phyloP scores from a whole-genome alignment of 345 rosid species.

The Salix brachista region DNA sequence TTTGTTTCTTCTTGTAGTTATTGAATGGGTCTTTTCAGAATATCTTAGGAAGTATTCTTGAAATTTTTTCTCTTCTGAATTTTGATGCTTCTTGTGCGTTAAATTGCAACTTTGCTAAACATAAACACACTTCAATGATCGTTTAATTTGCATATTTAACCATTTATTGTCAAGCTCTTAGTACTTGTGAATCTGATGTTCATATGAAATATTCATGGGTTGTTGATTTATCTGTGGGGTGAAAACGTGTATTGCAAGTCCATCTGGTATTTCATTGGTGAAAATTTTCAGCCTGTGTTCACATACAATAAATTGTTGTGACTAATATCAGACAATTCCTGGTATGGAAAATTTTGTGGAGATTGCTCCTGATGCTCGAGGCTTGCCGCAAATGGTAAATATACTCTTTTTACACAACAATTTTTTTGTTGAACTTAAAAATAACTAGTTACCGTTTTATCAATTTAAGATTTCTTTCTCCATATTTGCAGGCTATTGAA shows the following conservation, averaged over 20 bases:
- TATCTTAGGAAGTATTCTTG: not conserved
- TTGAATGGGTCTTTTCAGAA: not conserved
- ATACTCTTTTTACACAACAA: not conserved
- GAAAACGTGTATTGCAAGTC: not conserved
- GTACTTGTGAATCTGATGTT: not conserved
- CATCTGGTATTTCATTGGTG: not conserved
- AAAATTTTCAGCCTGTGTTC: not conserved
- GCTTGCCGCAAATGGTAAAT: slow-evolving; percentile 89
- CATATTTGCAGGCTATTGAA: slow-evolving; percentile 69
- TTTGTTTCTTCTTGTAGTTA: not conserved
- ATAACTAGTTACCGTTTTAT: not conserved
- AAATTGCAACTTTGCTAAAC: not conserved
- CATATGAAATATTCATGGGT: not conserved
- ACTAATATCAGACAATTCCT: slow-evolving; percentile 65
- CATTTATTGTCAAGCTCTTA: not conserved
- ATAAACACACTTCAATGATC: not conserved
- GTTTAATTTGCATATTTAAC: not conserved
- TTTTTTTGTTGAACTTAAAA: not conserved
- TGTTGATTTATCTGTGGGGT: not conserved
- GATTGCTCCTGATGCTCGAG: slow-evolving; percentile 57
- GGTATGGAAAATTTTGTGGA: slow-evolving; percentile 75
- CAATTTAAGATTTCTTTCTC: not conserved
- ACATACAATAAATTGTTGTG: not conserved
- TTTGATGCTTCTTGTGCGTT: not conserved
- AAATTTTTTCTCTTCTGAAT: not conserved